Evolutionary conservation across 495 filamentous ascomycete genomes (phyloP).

Genomic region (Evansstolkia leycettana): DNA sequence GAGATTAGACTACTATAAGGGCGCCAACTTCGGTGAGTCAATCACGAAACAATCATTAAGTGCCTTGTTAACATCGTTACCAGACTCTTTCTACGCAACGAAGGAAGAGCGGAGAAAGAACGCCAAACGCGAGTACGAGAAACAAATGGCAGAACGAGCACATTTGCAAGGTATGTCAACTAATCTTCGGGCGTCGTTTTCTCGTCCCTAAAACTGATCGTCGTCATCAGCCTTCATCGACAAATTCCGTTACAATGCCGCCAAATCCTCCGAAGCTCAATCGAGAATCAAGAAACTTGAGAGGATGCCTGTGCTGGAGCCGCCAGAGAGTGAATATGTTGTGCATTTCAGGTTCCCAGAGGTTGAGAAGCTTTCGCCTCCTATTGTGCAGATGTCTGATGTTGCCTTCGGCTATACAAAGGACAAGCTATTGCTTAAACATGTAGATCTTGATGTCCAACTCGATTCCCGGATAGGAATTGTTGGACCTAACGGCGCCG

Average conservation of each 20-base stretch:
- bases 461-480: slow-evolving; percentile 97
- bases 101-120: slow-evolving; percentile 95
- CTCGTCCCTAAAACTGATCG: slow-evolving; percentile 3
- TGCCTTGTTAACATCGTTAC: slow-evolving; percentile 10
- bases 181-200: not conserved
- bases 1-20: slow-evolving; percentile 96
- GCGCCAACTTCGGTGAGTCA: slow-evolving; percentile 71
- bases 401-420: slow-evolving; percentile 83
- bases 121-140: slow-evolving; percentile 95
- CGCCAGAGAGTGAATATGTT: slow-evolving; percentile 86
- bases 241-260: slow-evolving; percentile 99
- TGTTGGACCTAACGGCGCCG: slow-evolving; percentile 95
- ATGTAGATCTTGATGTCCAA: slow-evolving; percentile 93
- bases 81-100: slow-evolving; percentile 92
- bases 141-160: slow-evolving; percentile 86
- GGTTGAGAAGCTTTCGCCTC: slow-evolving; percentile 92
- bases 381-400: slow-evolving; percentile 92
- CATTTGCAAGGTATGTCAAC: slow-evolving; percentile 54
- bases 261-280: slow-evolving; percentile 96
- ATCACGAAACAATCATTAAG: not conserved
- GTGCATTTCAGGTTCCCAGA: slow-evolving; percentile 98
- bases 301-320: slow-evolving; percentile 82
- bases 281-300: slow-evolving; percentile 98
- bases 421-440: slow-evolving; percentile 66
- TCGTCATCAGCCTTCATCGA: slow-evolving; percentile 76